Evolutionary conservation across 1,284 basidiomycete species (phyloP).

Genomic region (Wallemia ichthyophaga): DNA sequence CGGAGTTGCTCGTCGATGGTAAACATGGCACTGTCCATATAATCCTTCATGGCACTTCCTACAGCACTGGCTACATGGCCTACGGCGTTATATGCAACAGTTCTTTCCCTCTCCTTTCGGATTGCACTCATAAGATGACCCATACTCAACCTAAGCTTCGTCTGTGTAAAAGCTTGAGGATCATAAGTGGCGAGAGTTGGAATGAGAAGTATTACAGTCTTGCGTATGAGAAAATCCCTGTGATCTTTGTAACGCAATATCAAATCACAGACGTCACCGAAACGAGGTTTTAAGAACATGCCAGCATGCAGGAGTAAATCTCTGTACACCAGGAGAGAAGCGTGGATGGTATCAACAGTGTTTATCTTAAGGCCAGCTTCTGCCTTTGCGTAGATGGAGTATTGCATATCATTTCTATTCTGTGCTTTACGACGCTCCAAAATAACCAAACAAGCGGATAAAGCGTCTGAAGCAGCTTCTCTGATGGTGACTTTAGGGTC

Average conservation of each 20-base stretch:
- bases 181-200: slow-evolving; percentile 84
- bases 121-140: slow-evolving; percentile 59
- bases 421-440: not conserved
- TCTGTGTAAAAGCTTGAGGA: slow-evolving; percentile 59
- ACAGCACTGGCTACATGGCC: slow-evolving; percentile 81
- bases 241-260: slow-evolving; percentile 68
- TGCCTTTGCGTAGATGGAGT: slow-evolving; percentile 25
- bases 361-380: slow-evolving; percentile 53
- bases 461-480: slow-evolving; percentile 65
- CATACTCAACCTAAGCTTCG: slow-evolving; percentile 75
- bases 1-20: slow-evolving; percentile 37
- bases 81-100: slow-evolving; percentile 68
- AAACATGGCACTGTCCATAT: slow-evolving; percentile 68
- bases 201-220: slow-evolving; percentile 77
- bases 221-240: slow-evolving; percentile 55
- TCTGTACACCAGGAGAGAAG: slow-evolving; percentile 69
- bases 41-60: slow-evolving; percentile 78
- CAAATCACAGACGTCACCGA: slow-evolving; percentile 62
- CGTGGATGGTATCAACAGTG: slow-evolving; percentile 63
- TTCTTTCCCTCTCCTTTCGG: slow-evolving; percentile 62
- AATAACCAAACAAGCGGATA: slow-evolving; percentile 45
- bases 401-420: not conserved
- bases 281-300: slow-evolving; percentile 82
- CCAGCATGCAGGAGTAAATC: slow-evolving; percentile 76
- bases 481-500: slow-evolving; percentile 33